Percentiles rank a stretch among this genome's conserved stretches.
phyloP scores from a whole-genome alignment of 2,329 filamentous ascomycete genomes.

The Trichoderma sp. region DNA sequence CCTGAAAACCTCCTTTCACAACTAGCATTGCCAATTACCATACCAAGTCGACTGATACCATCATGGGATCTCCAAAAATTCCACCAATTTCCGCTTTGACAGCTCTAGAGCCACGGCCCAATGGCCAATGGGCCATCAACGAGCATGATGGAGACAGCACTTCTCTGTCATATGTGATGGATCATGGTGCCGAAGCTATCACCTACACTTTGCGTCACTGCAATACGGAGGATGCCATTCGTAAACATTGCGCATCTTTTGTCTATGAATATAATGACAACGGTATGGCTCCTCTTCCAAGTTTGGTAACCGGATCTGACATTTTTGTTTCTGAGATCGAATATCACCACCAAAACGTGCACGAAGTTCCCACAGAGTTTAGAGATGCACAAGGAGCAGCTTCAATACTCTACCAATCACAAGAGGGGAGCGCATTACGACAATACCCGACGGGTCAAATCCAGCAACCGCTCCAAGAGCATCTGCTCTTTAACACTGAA shows the following conservation, averaged over 20 bases:
- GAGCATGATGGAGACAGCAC: conserved; percentile 20
- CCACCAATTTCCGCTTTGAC: conserved; percentile 22
- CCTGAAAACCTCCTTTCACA: background rate
- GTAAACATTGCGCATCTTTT: background rate
- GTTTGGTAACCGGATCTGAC: background rate
- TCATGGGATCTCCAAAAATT: background rate
- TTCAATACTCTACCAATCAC: background rate
- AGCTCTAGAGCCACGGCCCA: conserved; percentile 24
- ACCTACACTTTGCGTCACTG: background rate
- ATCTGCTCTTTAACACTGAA: background rate
- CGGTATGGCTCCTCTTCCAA: background rate
- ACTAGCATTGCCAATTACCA: background rate
- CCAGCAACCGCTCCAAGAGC: background rate
- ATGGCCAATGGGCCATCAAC: conserved; percentile 24
- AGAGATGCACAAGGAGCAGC: background rate
- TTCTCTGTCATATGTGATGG: background rate
- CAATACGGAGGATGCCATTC: background rate
- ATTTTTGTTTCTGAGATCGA: background rate
- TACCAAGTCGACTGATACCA: background rate
- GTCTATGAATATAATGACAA: background rate
- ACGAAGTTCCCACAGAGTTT: background rate
- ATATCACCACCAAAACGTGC: background rate
- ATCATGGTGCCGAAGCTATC: background rate
- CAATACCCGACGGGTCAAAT: background rate
- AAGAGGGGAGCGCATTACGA: background rate